Evolutionary conservation across 2,329 filamentous ascomycete genomes (phyloP), one percentile per base, ranked within the genome.

Genomic region (Epichloe uncinata): DNA sequence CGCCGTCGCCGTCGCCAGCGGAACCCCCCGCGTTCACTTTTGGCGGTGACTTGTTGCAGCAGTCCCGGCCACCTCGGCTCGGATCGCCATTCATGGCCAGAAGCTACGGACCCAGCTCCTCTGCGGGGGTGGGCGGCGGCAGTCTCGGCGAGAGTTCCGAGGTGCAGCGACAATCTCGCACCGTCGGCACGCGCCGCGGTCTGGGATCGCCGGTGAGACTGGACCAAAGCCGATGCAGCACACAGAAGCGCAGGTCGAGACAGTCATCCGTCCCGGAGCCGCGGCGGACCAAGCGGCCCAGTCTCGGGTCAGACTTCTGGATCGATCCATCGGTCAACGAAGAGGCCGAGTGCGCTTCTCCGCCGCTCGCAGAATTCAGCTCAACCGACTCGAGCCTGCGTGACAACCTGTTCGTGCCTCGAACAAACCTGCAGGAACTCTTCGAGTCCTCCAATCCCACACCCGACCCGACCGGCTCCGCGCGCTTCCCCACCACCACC

Each of bases 81-180:
- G 75, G 71, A 1, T 79, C 78, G 3, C 77, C 78, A 0, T 80
- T 82, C 52, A 65, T 69, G 18, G 71, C 77, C 34, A 74, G 69
- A 53, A 82, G 78, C 55, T 82, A 82, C 55, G 79, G 79, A 0
- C 79, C 78, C 1, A 81, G 75, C 62, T 78, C 78, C 12, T 79
- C 26, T 1, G 26, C 3, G 7, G 7, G 26, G 26, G 8, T 4
- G 26, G 26, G 26, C 4, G 69, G 71, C 0, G 69, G 68, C 7
- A 66, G 64, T 41, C 60, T 69, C 9, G 58, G 58, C 15, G 53
- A 61, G 15, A 57, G 57, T 42, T 50, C 63, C 4, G 63, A 65
- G 43, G 58, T 64, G 3, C 66, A 65, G 35, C 61, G 69, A 33
- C 73, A 74, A 52, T 69, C 69, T 13, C 70, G 73, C 52, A 77